These are phyloP conservation scores for Phalaenopsis equestris DNA, from an alignment of 106 monocot species.

Conservation along the genomic window DNA sequence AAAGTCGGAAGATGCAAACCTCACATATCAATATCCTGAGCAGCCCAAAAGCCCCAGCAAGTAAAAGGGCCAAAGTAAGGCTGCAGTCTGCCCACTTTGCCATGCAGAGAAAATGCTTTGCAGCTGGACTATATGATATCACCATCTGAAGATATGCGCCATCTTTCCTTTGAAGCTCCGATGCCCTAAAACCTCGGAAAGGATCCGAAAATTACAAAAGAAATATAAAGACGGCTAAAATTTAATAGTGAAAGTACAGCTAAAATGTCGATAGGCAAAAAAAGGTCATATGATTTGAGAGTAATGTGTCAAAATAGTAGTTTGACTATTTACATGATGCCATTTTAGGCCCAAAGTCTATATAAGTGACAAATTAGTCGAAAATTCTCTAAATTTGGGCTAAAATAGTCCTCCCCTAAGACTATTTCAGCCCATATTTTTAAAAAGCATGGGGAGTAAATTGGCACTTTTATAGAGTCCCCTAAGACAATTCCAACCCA, in stretches of 20 bases:
- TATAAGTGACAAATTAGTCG: no score
- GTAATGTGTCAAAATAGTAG: no score
- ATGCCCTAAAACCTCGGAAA: slow-evolving; percentile 21
- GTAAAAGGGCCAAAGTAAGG: slow-evolving; percentile 48
- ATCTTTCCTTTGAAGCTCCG: slow-evolving; percentile 48
- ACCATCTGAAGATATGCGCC: slow-evolving; percentile 54
- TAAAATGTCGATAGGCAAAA: neutral
- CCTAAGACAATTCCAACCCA: no score
- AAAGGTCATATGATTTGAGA: neutral
- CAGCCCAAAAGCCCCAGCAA: slow-evolving; percentile 54
- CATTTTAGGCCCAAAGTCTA: no score
- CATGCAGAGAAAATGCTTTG: slow-evolving; percentile 43
- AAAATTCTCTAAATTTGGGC: no score
- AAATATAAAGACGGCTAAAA: neutral
- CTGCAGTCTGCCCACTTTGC: slow-evolving; percentile 67
- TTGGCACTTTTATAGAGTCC: no score
- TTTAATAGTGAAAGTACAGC: neutral
- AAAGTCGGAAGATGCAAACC: slow-evolving; percentile 9
- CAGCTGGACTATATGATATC: slow-evolving; percentile 46
- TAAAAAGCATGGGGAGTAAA: no score
- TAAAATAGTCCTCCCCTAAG: no score
- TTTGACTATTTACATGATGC: no score
- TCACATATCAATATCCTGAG: slow-evolving; percentile 49
- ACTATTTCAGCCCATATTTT: no score
- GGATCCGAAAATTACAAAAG: neutral